phyloP scores from a whole-genome alignment of 2,329 filamentous ascomycete genomes.

The Xylariaceae sp. region DNA sequence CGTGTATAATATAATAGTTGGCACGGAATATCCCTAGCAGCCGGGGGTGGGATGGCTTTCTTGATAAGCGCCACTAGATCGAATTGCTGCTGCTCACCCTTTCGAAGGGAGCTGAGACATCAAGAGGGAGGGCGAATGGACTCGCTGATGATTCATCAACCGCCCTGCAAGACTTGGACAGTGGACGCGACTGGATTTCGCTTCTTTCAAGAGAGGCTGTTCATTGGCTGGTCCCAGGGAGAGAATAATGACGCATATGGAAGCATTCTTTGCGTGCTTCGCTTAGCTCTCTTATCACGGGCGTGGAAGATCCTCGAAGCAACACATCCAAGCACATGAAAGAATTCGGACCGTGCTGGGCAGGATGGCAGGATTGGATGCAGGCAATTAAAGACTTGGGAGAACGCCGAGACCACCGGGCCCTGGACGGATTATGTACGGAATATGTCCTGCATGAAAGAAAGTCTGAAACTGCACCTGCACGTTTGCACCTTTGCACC shows the following conservation, averaged over 20 bases:
- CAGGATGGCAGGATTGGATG: not conserved
- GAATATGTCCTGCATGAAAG: not conserved
- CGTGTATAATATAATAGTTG: slow-evolving; percentile 8
- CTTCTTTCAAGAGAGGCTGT: slow-evolving; percentile 1
- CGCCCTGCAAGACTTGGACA: not conserved
- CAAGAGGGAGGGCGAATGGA: slow-evolving; percentile 9
- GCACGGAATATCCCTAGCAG: no score
- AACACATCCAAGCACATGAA: not conserved
- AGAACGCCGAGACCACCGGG: not conserved
- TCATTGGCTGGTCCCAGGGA: slow-evolving; percentile 7
- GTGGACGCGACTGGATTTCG: slow-evolving; percentile 10
- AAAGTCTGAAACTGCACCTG: not conserved
- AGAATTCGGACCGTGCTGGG: not conserved
- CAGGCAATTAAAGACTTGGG: not conserved
- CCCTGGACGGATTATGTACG: not conserved
- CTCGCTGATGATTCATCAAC: slow-evolving; percentile 17
- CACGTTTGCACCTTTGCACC: no score
- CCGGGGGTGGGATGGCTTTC: not conserved
- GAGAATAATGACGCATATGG: slow-evolving; percentile 17
- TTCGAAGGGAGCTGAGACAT: not conserved
- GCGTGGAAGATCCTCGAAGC: not conserved
- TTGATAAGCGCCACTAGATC: slow-evolving; percentile 13
- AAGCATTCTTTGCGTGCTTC: slow-evolving; percentile 18
- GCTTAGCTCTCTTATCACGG: not conserved
- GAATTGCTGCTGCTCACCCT: not conserved